Evolutionary conservation across 2,329 filamentous ascomycete species (phyloP), one percentile per base, ranked within the genome.

Genomic region (Pseudogymnoascus verrucosus): DNA sequence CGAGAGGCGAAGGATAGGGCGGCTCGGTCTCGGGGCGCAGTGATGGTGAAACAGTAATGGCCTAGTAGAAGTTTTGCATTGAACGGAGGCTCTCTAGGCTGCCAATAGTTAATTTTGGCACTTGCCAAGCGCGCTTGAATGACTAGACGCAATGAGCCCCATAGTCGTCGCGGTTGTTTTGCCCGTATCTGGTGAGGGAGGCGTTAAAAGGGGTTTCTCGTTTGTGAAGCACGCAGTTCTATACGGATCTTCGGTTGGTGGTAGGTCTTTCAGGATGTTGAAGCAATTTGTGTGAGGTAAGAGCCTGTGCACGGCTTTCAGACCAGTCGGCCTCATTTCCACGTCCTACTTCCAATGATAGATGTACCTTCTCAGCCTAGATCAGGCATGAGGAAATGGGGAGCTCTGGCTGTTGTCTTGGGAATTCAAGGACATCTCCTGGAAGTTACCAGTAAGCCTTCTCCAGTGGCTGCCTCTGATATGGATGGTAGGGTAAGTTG

Each of bases 101-200:
- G 47, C 47, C 47, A 54, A 54, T 54, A 31, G 26, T 54, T 54
- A 54, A 54, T 31, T 54, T 54, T 54, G 47, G 47, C 26, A 54
- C 16, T 31, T 54, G 47, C 47, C 47, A 54, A 31, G 47, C 47
- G 47, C 47, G 47, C 26, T 31, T 54, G 47, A 54, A 54, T 5
- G 26, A 54, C 47, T 19, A 54, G 47, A 54, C 47, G 47, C 47
- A 54, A 54, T 16, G 47, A 54, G 47, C 47, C 26, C 47, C n/a
- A 54, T 16, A 11, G 28, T 31, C 28, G 26, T 16, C 26, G 47
- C 26, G 47, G 47, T 54, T 54, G 47, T 54, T 54, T 54, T 54
- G 47, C 26, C 47, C 47, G 16, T 54, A 54, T 54, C 26, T 54
- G 47, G n/a, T 21, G 40, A 21, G 14, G 4, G 47, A 11, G n/a